Conservation (phyloP, 345 rosid genomes). For the Salix brachista region DNA sequence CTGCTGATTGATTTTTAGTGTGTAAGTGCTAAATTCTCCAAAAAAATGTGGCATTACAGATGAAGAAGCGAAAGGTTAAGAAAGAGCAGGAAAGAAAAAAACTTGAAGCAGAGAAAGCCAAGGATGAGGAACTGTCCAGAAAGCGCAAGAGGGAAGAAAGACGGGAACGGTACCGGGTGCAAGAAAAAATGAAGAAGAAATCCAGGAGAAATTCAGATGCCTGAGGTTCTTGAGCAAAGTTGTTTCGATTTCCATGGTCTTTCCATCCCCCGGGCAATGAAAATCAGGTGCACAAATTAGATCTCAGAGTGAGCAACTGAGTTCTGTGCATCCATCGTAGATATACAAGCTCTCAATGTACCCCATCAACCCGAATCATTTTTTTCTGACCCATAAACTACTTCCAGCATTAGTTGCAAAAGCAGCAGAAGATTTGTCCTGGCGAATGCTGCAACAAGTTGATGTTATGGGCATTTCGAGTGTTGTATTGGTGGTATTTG, state of each 20-base stretch:
- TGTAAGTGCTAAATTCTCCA: no score
- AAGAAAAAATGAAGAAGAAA: conserved; percentile 68
- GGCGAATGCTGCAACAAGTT: not conserved
- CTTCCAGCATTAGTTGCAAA: not conserved
- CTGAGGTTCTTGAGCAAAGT: no score
- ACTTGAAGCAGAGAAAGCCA: conserved; percentile 54
- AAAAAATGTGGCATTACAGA: no score
- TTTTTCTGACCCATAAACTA: not conserved
- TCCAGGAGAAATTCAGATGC: conserved; percentile 25
- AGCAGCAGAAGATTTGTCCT: not conserved
- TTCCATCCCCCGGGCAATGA: not conserved
- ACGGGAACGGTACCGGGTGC: conserved; percentile 60
- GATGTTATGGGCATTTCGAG: no score
- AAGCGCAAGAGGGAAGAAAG: conserved; percentile 81
- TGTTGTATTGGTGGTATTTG: no score
- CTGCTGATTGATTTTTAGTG: no score
- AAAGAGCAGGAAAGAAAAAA: conserved; percentile 52
- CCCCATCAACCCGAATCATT: not conserved
- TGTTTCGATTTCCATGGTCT: not conserved
- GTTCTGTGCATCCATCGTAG: no score
- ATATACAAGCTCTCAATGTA: not conserved
- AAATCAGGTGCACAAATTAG: no score
- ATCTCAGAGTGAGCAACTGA: no score
- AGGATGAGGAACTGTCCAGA: conserved; percentile 53
- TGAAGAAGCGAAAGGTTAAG: no score